Evolutionary conservation across 257 asterid genomes (phyloP).

Genomic region (Nicotiana paniculata): DNA sequence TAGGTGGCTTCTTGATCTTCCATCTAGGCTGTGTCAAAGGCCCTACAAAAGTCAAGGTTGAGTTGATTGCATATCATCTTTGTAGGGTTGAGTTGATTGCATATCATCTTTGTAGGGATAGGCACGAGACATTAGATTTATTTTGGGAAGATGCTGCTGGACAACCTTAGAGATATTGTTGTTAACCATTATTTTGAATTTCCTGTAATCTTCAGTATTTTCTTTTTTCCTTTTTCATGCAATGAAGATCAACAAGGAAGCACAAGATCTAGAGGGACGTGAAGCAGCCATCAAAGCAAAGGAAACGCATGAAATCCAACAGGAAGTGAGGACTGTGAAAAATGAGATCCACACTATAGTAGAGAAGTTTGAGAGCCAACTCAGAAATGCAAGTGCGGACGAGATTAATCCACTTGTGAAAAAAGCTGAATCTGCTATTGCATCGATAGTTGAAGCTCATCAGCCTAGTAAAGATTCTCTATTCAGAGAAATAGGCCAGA

Average conservation of each 20-base stretch:
- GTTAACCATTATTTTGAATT: background rate
- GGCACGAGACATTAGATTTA: background rate
- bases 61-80: background rate
- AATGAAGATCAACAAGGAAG: slow-evolving; percentile 59
- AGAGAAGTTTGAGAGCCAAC: slow-evolving; percentile 59
- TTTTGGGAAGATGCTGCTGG: background rate
- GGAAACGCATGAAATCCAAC: slow-evolving; percentile 51
- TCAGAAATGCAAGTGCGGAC: slow-evolving; percentile 29
- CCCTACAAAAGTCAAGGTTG: background rate
- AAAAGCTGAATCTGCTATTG: slow-evolving; percentile 60
- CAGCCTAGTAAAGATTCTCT: slow-evolving; percentile 34
- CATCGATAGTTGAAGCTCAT: slow-evolving; percentile 54
- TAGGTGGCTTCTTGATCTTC: background rate
- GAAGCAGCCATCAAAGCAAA: slow-evolving; percentile 72
- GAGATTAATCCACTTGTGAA: slow-evolving; percentile 50
- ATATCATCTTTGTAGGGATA: background rate
- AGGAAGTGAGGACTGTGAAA: slow-evolving; percentile 48
- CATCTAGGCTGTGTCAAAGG: background rate
- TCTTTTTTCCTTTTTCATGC: background rate
- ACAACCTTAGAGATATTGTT: background rate
- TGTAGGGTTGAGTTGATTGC: background rate
- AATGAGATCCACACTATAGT: slow-evolving; percentile 50
- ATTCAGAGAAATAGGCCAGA: slow-evolving; percentile 23
- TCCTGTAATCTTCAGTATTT: background rate
- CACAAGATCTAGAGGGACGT: slow-evolving; percentile 67